Percentiles rank a stretch among this genome's conserved stretches.
phyloP scores from a whole-genome alignment of 75 land plant species.

The Isoetes taiwanensis region DNA sequence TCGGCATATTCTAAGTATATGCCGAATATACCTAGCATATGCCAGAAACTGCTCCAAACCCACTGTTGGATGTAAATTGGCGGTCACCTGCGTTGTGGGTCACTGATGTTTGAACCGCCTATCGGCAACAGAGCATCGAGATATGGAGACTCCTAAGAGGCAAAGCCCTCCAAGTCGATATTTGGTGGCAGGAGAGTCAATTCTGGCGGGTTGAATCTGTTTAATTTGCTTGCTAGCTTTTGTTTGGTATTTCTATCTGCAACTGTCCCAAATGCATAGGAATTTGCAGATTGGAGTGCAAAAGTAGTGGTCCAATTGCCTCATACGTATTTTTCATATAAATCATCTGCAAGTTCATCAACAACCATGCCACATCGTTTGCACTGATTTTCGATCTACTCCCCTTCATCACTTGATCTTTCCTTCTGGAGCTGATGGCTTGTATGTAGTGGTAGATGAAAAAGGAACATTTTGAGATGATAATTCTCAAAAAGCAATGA shows the following conservation, averaged over 20 bases:
- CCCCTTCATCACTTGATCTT: background rate
- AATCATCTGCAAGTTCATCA: background rate
- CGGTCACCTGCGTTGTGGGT: too few species aligned
- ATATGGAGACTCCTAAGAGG: too few species aligned
- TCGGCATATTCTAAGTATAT: too few species aligned
- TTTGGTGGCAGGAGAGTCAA: too few species aligned
- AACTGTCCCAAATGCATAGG: constrained; percentile 1
- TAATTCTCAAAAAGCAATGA: background rate
- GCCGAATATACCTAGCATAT: too few species aligned
- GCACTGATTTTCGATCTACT: background rate
- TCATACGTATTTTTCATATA: background rate
- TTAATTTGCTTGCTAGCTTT: too few species aligned
- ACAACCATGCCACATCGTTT: constrained; percentile 5
- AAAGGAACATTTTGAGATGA: constrained; percentile 1
- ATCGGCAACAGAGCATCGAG: too few species aligned
- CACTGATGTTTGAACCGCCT: too few species aligned
- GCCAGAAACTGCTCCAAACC: too few species aligned
- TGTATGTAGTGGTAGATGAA: background rate
- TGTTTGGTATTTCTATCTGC: constrained; percentile 3
- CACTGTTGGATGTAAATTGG: too few species aligned
- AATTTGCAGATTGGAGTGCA: constrained; percentile 3
- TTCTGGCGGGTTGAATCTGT: too few species aligned
- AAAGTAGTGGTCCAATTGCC: background rate
- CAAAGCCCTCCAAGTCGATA: too few species aligned
- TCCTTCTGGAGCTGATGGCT: constrained; percentile 1